Evolutionary conservation across 352 stramenopile genomes (phyloP).

Genomic region (Globisporangium acanthophoron): DNA sequence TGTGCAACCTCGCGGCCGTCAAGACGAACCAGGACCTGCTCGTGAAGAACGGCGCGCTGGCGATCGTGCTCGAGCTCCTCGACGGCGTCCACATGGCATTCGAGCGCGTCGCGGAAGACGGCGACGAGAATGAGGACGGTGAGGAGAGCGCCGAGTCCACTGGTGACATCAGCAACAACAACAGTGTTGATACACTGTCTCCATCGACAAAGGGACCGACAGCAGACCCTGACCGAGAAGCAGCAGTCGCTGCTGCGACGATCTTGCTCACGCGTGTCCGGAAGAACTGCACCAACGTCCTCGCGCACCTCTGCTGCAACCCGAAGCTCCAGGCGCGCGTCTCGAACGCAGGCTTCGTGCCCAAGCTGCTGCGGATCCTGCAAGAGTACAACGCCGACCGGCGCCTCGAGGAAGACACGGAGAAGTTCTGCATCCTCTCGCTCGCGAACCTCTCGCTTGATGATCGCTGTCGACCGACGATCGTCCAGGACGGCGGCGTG

Average conservation of each 20-base stretch:
- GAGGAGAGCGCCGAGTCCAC: conserved; percentile 3
- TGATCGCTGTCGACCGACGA: conserved; percentile 48
- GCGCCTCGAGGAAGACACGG: conserved; percentile 47
- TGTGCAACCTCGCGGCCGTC: conserved; percentile 58
- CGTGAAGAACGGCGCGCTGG: conserved; percentile 51
- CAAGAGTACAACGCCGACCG: conserved; percentile 17
- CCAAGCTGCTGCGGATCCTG: conserved; percentile 42
- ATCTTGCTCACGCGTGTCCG: conserved; percentile 29
- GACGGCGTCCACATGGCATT: conserved; percentile 21
- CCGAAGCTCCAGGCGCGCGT: conserved; percentile 55
- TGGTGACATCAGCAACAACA: neutral
- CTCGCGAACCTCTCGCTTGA: conserved; percentile 74
- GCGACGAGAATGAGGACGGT: conserved; percentile 5
- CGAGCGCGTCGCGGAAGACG: conserved; percentile 16
- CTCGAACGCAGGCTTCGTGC: conserved; percentile 46
- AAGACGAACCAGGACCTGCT: conserved; percentile 57
- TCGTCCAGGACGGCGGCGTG: conserved; percentile 63
- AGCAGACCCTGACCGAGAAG: conserved; percentile 11
- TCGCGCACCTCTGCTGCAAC: conserved; percentile 77
- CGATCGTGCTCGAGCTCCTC: conserved; percentile 44
- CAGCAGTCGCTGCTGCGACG: conserved; percentile 13
- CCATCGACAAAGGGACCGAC: neutral
- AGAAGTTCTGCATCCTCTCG: conserved; percentile 57
- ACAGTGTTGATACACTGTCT: too few species aligned
- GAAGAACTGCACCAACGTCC: conserved; percentile 56